phyloP scores from a whole-genome alignment of 1,139 yeast genomes.

The Nematodospora anomalae region DNA sequence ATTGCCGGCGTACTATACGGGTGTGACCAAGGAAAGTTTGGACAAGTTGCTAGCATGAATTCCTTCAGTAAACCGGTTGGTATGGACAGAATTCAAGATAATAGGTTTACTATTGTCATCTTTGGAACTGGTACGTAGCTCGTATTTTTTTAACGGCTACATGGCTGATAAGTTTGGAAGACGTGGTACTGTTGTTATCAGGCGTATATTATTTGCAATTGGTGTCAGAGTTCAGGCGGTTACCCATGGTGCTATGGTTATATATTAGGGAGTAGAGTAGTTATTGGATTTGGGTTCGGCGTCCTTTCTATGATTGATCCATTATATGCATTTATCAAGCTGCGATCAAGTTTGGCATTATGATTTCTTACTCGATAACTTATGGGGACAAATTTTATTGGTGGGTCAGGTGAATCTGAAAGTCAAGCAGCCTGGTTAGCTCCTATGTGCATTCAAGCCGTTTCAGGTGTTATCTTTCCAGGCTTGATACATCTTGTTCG shows the following conservation, averaged over 20 bases:
- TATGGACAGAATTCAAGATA: constrained; percentile 20
- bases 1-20: constrained; percentile 50
- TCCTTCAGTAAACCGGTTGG: constrained; percentile 18
- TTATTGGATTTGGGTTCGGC: constrained; percentile 26
- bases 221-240: constrained; percentile 39
- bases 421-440: constrained; percentile 40
- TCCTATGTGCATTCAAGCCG: constrained; percentile 27
- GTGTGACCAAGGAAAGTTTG: constrained; percentile 76
- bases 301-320: constrained; percentile 24
- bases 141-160: constrained; percentile 19
- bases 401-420: constrained; percentile 31
- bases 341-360: constrained; percentile 64
- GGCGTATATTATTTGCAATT: constrained; percentile 27
- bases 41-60: constrained; percentile 56
- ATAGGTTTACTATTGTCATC: constrained; percentile 26
- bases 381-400: constrained; percentile 46
- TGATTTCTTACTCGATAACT: constrained; percentile 70
- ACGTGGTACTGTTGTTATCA: constrained; percentile 27
- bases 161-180: constrained; percentile 32
- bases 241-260: constrained; percentile 15
- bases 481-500: constrained; percentile 21
- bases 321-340: constrained; percentile 53
- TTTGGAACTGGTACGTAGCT: constrained; percentile 17
- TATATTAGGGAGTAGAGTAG: constrained; percentile 27
- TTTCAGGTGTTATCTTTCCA: constrained; percentile 23